Evolutionary conservation across 331 rosid genomes (phyloP).

Genomic region (Quercus lobata): DNA sequence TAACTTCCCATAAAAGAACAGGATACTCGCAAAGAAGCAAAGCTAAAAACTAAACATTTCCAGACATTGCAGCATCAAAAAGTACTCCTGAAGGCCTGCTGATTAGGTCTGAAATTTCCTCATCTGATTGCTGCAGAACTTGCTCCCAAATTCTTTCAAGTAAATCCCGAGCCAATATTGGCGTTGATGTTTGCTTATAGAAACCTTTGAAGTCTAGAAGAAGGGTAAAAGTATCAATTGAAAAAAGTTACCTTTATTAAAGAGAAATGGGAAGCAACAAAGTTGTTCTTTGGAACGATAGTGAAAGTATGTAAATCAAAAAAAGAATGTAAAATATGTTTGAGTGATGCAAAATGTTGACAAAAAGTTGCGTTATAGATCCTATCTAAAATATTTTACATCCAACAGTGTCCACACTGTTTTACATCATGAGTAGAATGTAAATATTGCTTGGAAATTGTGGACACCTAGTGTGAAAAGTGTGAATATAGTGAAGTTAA

Average conservation of each 20-base stretch:
- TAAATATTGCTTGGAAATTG: too few relatives aligned
- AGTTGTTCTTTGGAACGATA: too few relatives aligned
- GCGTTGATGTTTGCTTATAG: background rate
- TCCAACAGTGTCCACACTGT: too few relatives aligned
- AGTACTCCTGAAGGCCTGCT: background rate
- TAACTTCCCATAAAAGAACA: background rate
- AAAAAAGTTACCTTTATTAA: background rate
- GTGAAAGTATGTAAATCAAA: too few relatives aligned
- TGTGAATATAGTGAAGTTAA: too few relatives aligned
- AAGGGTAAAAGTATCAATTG: background rate
- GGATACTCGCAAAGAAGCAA: background rate
- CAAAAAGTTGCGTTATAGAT: too few relatives aligned
- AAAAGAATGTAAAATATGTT: too few relatives aligned
- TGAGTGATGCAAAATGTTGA: too few relatives aligned
- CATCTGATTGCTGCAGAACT: background rate
- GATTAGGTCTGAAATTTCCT: background rate
- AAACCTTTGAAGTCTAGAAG: background rate
- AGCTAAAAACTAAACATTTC: background rate
- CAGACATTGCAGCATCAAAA: background rate
- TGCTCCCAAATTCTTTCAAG: background rate
- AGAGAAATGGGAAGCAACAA: too few relatives aligned
- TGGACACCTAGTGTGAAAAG: too few relatives aligned
- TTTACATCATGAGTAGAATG: too few relatives aligned
- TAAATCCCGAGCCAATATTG: background rate
- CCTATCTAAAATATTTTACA: too few relatives aligned